phyloP scores from a whole-genome alignment of 306 rosid genomes.

The Dryas octopetala region DNA sequence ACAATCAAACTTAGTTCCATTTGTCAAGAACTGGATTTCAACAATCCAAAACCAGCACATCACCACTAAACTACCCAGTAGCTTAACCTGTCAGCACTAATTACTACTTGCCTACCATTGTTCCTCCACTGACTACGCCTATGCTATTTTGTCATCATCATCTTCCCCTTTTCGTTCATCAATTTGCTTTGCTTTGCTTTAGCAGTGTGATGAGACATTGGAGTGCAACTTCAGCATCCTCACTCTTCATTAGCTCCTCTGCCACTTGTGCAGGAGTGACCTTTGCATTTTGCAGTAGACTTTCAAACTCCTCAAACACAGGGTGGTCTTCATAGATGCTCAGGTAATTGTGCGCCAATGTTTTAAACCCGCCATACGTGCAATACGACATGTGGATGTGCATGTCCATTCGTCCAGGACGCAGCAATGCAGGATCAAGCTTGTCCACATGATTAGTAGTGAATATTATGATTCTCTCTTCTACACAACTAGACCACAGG shows the following conservation, averaged over 20 bases:
- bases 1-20: too few species aligned
- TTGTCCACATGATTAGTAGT: slow-evolving; percentile 56
- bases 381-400: slow-evolving; percentile 83
- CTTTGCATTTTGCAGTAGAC: slow-evolving; percentile 18
- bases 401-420: slow-evolving; percentile 89
- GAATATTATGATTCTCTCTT: slow-evolving; percentile 63
- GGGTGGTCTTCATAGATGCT: slow-evolving; percentile 30
- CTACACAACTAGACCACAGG: slow-evolving; percentile 48
- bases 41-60: too few species aligned
- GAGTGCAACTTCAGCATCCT: slow-evolving; percentile 52
- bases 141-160: background rate
- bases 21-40: too few species aligned
- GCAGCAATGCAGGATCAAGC: slow-evolving; percentile 72
- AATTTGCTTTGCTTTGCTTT: slow-evolving; percentile 47
- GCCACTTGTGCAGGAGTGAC: slow-evolving; percentile 82
- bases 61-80: too few species aligned
- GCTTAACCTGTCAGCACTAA: too few species aligned
- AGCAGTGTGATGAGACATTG: slow-evolving; percentile 50
- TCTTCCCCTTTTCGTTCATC: background rate
- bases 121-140: too few species aligned
- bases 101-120: too few species aligned
- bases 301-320: slow-evolving; percentile 29
- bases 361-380: slow-evolving; percentile 55
- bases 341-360: slow-evolving; percentile 62
- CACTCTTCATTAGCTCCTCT: slow-evolving; percentile 70